Evolutionary conservation across 2,329 filamentous ascomycete genomes (phyloP), one percentile per base, ranked within the genome.

Genomic region (Golovinomyces cichoracearum): DNA sequence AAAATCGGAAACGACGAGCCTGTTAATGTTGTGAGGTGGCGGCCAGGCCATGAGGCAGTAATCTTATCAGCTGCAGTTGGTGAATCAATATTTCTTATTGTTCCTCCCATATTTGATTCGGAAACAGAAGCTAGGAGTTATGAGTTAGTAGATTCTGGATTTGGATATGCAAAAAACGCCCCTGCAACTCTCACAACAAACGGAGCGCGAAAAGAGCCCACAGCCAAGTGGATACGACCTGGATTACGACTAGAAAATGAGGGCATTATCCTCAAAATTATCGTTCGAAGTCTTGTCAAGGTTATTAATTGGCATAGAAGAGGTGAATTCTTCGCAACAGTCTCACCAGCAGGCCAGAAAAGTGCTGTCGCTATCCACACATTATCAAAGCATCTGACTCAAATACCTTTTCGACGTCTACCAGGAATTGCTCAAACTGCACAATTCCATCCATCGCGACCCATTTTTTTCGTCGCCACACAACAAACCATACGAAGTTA

Each of bases 381-480:
- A 0, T 69, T 98, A 52, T 90, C 83, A 50, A 93, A 93, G 63
- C 90, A 98, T 65, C 73, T 88, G 42, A 94, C 85, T 2, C 90
- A 98, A 63, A 78, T 90, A 54, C 92, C 90, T 23, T 95, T 98
- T 75, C 80, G 83, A 52, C 72, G 74, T 50, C 67, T 56, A 64
- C 77, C 84, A 45, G 83, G 80, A 45, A 70, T 82, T 49, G 72
- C 86, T 1, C 88, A 95, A 64, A 80, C 81, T 1, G 86, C 85
- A 4, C 83, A 86, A 56, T 98, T 98, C 72, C 92, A 98, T 63
- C 90, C 90, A 1, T 83, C 79, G 37, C 80, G 85, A 55, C 86
- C 90, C 0, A 76, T 93, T 46, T 86, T 98, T 67, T 95, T 95
- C 61, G 83, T 98, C 49, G 90, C 90, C 2, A 95, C 92, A 10